Percentiles rank a stretch among this genome's conserved stretches.
Evolutionary conservation across 2,329 filamentous ascomycete genomes (phyloP).

Genomic region (Clonostachys sp.): DNA sequence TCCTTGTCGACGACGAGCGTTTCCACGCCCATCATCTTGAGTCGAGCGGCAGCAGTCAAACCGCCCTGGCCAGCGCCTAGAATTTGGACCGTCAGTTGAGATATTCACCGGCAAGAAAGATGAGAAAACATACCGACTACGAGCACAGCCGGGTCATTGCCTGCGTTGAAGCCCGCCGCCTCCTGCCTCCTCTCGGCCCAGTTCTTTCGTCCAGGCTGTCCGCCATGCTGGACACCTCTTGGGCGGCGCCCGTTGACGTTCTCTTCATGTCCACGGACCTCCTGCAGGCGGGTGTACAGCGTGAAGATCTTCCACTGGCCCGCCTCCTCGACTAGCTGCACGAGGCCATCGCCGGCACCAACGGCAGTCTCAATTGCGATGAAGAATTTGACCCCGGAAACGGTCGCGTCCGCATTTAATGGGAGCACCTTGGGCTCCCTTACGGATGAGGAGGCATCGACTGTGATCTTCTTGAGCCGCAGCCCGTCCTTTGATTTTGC

Average conservation of each 20-base stretch:
- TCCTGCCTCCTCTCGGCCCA: conserved; percentile 51
- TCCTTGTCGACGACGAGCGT: conserved; percentile 55
- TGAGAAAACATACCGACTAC: conserved; percentile 46
- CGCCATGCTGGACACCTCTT: conserved; percentile 52
- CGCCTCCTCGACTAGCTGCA: conserved; percentile 39
- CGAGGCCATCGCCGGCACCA: conserved; percentile 52
- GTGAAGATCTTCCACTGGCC: conserved; percentile 58
- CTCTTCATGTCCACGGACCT: conserved; percentile 52
- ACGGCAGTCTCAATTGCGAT: conserved; percentile 46
- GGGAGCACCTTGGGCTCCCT: conserved; percentile 34
- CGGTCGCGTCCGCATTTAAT: conserved; percentile 44
- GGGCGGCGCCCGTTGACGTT: conserved; percentile 37
- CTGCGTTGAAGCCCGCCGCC: conserved; percentile 40
- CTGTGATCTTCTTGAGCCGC: conserved; percentile 36
- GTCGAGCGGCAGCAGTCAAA: conserved; percentile 49
- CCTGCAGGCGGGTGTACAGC: conserved; percentile 54
- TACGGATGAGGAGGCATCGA: conserved; percentile 40
- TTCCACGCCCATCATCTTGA: conserved; percentile 53
- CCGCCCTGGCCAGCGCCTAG: conserved; percentile 57
- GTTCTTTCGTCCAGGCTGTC: conserved; percentile 46
- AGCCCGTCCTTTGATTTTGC: conserved; percentile 25
- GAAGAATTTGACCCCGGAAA: conserved; percentile 52
- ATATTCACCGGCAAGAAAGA: fast-evolving
- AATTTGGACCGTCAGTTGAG: conserved; percentile 1
- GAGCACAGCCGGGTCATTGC: conserved; percentile 49